Conservation (phyloP, 495 filamentous ascomycete species). For the Aeminium ludgeri region DNA sequence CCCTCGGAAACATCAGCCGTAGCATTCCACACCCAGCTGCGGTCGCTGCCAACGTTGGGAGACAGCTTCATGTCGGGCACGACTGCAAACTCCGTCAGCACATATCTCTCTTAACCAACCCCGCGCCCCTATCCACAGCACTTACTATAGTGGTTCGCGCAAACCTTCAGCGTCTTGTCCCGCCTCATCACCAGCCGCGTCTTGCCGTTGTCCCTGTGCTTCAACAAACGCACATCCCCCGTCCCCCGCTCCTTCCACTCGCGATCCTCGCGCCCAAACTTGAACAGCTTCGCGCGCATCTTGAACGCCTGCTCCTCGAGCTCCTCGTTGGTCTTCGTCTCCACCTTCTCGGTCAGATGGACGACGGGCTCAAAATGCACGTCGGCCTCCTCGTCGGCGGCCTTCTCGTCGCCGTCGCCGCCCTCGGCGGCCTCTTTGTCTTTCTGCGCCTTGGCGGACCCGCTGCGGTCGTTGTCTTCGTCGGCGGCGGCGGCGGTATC, state of each 20-base stretch:
- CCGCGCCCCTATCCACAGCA: constrained; percentile 2
- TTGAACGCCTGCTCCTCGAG: constrained; percentile 93
- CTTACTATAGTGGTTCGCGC: constrained; percentile 99
- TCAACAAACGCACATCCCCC: constrained; percentile 86
- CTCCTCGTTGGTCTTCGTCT: constrained; percentile 97
- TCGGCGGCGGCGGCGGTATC: constrained; percentile 56
- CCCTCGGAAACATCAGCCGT: constrained; percentile 96
- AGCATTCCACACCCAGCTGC: constrained; percentile 99
- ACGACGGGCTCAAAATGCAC: constrained; percentile 96
- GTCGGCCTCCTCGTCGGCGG: constrained; percentile 51
- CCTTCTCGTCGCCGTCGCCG: constrained; percentile 19
- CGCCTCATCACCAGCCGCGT: constrained; percentile 94
- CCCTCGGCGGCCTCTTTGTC: constrained; percentile 21
- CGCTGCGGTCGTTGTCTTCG: constrained; percentile 60
- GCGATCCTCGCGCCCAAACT: constrained; percentile 72
- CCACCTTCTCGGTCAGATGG: constrained; percentile 85
- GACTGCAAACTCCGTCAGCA: constrained; percentile 35
- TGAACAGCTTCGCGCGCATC: constrained; percentile 99
- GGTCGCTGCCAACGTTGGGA: constrained; percentile 92
- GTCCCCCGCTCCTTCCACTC: constrained; percentile 99
- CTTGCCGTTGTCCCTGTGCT: constrained; percentile 97
- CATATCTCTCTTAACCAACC: neutral
- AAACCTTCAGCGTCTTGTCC: constrained; percentile 99
- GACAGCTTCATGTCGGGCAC: constrained; percentile 98
- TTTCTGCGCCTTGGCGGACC: constrained; percentile 69